Evolutionary conservation across 768 basidiomycete genomes (phyloP), one percentile per base, ranked within the genome.

Genomic region (Mycena vulgaris): DNA sequence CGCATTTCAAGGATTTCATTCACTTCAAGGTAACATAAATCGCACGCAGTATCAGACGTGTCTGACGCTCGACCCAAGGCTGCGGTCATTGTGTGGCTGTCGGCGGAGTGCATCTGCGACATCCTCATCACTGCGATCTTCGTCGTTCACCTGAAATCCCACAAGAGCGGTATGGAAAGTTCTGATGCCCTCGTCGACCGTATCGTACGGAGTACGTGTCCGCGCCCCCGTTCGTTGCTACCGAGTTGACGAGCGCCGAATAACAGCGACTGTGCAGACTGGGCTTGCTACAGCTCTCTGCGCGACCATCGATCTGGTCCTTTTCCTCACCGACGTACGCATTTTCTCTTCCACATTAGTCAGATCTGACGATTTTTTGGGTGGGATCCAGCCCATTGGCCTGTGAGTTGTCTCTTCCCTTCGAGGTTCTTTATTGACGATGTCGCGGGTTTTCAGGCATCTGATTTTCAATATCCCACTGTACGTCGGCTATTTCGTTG

Each of bases 121-220:
- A 55, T 82, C 21, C 27, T 79, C 5, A 86, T 86, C 27, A 83
- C 84, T 33, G n/a, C 27, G n/a, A 61, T 70, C 27, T 56, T 73
- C 10, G 64, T 56, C 13, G 11, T 21, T 11, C 45, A 68, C 45
- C 35, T 62, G 67, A 28, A 23, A n/a, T 76, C 68, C 37, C 75
- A 81, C 56, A 83, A 79, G 71, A 83, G 83, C 0, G 83, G 83
- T 10, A 79, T 84, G 45, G 57, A 75, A 8, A 70, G 66, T 0
- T 81, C 84, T 5, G 83, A 86, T 58, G 76, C 81, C 48, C 67
- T 80, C 25, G 66, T 86, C 2, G 81, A 84, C 73, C 79, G 68
- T 31, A 81, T 86, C 48, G 81, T 85, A 47, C 75, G 82, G 23
- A 23, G 82, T 83, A 51, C 52, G 81, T 70, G 25, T 21, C 19